Percentiles rank a stretch among this genome's conserved stretches.
Conservation (phyloP, 495 filamentous ascomycete species). For the Neurospora sp. region DNA sequence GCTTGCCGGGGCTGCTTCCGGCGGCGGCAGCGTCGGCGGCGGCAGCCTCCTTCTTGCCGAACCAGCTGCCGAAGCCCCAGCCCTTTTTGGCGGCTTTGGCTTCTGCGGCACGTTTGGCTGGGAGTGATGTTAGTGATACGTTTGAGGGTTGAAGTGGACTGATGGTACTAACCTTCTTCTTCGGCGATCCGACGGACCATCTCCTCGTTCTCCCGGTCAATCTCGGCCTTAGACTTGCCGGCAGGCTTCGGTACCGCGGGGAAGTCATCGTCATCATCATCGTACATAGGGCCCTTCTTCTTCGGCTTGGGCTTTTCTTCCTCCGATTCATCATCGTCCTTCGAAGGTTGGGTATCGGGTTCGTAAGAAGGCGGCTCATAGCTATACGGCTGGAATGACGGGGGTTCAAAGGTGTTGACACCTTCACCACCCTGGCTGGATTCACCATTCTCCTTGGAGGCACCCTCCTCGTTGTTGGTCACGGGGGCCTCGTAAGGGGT, state of each 20-base stretch:
- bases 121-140: slow-evolving; percentile 9
- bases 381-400: slow-evolving; percentile 37
- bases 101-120: slow-evolving; percentile 32
- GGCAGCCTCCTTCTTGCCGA: slow-evolving; percentile 60
- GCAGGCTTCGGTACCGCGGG: slow-evolving; percentile 19
- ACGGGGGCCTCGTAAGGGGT: slow-evolving; percentile 21
- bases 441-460: not conserved
- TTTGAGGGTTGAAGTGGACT: not conserved
- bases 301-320: slow-evolving; percentile 45
- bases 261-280: slow-evolving; percentile 59
- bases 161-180: slow-evolving; percentile 56
- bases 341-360: slow-evolving; percentile 35
- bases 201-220: slow-evolving; percentile 57
- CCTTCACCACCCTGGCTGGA: slow-evolving; percentile 7
- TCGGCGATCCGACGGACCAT: slow-evolving; percentile 75
- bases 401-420: slow-evolving; percentile 36
- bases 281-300: slow-evolving; percentile 72
- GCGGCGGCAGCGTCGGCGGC: slow-evolving; percentile 6
- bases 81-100: slow-evolving; percentile 52
- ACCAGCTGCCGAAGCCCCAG: slow-evolving; percentile 80
- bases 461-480: slow-evolving; percentile 16
- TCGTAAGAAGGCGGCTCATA: slow-evolving; percentile 49
- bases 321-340: slow-evolving; percentile 27
- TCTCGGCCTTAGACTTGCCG: slow-evolving; percentile 45
- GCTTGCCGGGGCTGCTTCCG: slow-evolving; percentile 42